Evolutionary conservation across 495 filamentous ascomycete genomes (phyloP), one percentile per base, ranked within the genome.

Genomic region (Glarea lozoyensis): DNA sequence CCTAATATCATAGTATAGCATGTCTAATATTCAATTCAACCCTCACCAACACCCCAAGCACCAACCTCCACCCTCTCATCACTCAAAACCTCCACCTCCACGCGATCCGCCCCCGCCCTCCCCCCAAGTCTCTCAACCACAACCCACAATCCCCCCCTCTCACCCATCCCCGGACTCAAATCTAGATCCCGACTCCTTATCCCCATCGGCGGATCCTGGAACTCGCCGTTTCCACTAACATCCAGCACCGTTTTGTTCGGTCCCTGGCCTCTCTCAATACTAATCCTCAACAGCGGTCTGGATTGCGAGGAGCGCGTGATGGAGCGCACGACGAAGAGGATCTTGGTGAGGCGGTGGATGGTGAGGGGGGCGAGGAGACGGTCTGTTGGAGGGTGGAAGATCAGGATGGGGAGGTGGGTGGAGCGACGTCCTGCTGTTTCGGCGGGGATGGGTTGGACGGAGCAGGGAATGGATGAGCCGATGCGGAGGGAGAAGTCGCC

Each of bases 401-500:
- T 39, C 1, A 75, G 68, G 12, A 66, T 53, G 7, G 68, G 60
- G 1, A 78, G 68, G 3, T 64, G 48, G 0, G 74, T 72, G 20
- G 71, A 66, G 3, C 88, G 63, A 2, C 77, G 69, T 2, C 86
- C 88, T 1, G 86, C 86, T 5, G 73, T 72, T 55, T 86, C 84
- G 7, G 75, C 58, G 0, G 73, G 66, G 9, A 94, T 64, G 4
- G 69, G 71, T 3, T 60, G 58, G 6, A 89, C 46, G 0, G 46
- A 27, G 29, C 77, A 72, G 2, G 70, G 62, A 7, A 63, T 59
- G 17, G 64, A 73, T n/a, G 83, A 76, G 9, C 73, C 76, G 24
- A 93, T 70, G 50, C 76, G 76, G 19, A 98, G 67, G 2, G 68
- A 76, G 62, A 93, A 97, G n/a, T 67, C 68, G 2, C 77, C 87